Percentiles rank a stretch among this genome's conserved stretches.
These are phyloP conservation scores for Trichosporon asahii DNA, from an alignment of 1,284 basidiomycete genomes.

Conservation along the genomic window DNA sequence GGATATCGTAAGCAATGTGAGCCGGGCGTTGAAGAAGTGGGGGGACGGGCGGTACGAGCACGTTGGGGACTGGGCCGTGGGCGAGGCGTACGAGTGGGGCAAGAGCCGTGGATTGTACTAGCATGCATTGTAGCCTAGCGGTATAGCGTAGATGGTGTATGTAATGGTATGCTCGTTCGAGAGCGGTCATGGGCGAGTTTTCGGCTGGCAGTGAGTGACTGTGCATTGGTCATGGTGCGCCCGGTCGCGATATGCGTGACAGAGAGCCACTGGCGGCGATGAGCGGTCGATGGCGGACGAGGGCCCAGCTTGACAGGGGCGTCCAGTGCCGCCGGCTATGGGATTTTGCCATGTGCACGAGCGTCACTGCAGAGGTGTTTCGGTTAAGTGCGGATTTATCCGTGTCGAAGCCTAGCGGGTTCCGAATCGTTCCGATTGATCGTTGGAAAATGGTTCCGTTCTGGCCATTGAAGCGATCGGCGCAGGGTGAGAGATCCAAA, in stretches of 20 bases:
- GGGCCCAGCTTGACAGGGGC: background rate
- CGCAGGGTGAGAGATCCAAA: too few relatives aligned
- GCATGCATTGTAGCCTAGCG: background rate
- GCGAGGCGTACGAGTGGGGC: constrained; percentile 37
- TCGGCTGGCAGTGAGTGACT: background rate
- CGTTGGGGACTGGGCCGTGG: constrained; percentile 35
- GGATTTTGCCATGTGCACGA: background rate
- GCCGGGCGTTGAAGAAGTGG: constrained; percentile 29
- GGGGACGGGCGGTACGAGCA: constrained; percentile 45
- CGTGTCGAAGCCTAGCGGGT: background rate
- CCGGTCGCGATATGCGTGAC: background rate
- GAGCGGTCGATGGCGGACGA: background rate
- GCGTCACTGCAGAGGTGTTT: background rate
- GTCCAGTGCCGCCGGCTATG: constrained; percentile 9
- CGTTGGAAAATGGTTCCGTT: background rate
- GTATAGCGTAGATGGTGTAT: background rate
- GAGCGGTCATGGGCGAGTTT: background rate
- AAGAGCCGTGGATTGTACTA: constrained; percentile 12
- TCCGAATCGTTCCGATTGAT: constrained; percentile 7
- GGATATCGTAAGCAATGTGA: constrained; percentile 3
- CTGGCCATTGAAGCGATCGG: background rate
- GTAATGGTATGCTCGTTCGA: background rate
- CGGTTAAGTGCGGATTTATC: constrained; percentile 10
- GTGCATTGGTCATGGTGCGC: background rate
- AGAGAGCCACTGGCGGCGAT: background rate